Percentiles rank a stretch among this genome's conserved stretches.
These are phyloP conservation scores for Lasiodiplodia theobromae DNA, from an alignment of 2,329 filamentous ascomycete species.

Conservation along the genomic window DNA sequence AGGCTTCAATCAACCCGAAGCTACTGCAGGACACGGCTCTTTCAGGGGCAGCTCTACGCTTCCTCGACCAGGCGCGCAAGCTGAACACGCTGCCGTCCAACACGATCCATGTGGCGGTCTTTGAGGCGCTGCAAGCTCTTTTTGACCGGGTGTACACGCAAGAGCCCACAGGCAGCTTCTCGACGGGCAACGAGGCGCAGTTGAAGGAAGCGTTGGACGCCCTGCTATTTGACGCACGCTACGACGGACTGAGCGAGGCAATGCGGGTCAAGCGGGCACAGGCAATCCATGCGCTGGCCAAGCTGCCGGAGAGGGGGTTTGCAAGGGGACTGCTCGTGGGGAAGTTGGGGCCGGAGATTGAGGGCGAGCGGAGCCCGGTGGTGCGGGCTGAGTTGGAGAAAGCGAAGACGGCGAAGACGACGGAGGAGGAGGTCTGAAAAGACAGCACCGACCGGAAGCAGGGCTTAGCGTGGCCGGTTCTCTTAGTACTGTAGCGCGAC, in stretches of 20 bases:
- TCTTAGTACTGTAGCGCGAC: background rate
- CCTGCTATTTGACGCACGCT: conserved; percentile 38
- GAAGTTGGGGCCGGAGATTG: conserved; percentile 33
- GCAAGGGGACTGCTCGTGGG: conserved; percentile 34
- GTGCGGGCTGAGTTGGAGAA: conserved; percentile 38
- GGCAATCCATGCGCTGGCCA: conserved; percentile 36
- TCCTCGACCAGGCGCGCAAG: conserved; percentile 34
- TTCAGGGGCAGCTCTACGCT: conserved; percentile 31
- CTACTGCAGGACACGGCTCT: conserved; percentile 31
- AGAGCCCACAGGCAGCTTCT: conserved; percentile 12
- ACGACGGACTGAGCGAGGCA: conserved; percentile 39
- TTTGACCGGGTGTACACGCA: conserved; percentile 31
- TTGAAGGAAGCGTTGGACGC: conserved; percentile 34
- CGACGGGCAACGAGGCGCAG: conserved; percentile 20
- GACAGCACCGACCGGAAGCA: background rate
- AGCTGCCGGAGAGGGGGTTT: conserved; percentile 30
- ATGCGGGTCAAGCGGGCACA: conserved; percentile 40
- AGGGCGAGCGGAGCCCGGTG: conserved; percentile 35
- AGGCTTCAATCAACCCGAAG: conserved; percentile 34
- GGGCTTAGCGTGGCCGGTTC: background rate
- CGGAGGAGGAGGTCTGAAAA: conserved; percentile 13
- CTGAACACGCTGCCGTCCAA: conserved; percentile 37
- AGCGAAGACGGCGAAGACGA: conserved; percentile 24
- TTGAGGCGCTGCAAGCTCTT: conserved; percentile 36
- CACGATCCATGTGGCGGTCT: conserved; percentile 36